Base-by-base conservation (phyloP, 2,329 filamentous ascomycete genomes). In the Emericellopsis atlantica region DNA sequence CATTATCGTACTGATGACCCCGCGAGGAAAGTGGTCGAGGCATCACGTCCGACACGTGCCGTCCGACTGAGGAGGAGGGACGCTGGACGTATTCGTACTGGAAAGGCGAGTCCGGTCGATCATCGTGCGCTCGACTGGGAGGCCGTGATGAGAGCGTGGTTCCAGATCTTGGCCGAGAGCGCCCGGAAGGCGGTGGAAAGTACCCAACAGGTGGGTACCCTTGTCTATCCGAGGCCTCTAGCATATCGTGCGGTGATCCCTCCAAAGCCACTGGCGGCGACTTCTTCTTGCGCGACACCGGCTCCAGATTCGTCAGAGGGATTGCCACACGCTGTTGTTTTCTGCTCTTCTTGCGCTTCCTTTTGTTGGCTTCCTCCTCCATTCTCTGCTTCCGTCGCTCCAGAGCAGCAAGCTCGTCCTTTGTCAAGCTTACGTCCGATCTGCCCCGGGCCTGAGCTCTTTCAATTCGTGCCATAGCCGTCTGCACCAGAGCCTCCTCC, bases 331-430 rank as follows among this genome's bases (percentile, higher is more conserved):
- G 66, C 41, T 69, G 60, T 42, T 69, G 60, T 41, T 69, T 62
- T 48, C 61, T 67, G 36, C 56, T 56, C 50, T 59, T 60, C 51
- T 55, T 66, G 48, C 57, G 52, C 36, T 38, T 8, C 8, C n/a
- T 21, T 31, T 50, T 54, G 45, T 55, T 55, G 33, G 62, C 57
- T 40, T 67, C 62, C 29, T 66, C 65, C 49, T 72, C 66, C 51
- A 78, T 64, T 43, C 80, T 75, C 56, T 78, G 75, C 46, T 74
- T 65, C 51, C 73, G 70, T 46, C 79, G 75, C 55, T 90, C 82
- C 49, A 94, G 69, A 37, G 87, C 88, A 46, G 81, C 82, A 50
- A 95, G 67, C 59, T 95, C 89, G 41, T 83, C 78, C 52, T 80
- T 75, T 50, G 74, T 87, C 47, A 96, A 72, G 56, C 81, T 83